A percentile compares a stretch with the other conserved stretches of the same genome.
These are phyloP conservation scores for Suaeda aralocaspica DNA, from an alignment of 148 eudicot species.

Conservation along the genomic window DNA sequence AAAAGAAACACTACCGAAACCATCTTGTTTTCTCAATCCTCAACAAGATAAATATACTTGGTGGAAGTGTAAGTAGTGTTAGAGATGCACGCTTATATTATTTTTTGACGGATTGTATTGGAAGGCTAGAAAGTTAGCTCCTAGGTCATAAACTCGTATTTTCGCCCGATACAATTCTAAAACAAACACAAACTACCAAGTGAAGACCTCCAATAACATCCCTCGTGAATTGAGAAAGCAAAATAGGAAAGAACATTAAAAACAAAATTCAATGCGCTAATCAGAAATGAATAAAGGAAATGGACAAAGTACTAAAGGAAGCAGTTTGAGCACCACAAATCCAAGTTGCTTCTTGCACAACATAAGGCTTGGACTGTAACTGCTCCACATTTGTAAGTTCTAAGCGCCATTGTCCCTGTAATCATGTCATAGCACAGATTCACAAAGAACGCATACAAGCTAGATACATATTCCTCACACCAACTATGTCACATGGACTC, in stretches of 20 bases:
- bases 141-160: background rate
- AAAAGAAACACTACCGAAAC: too few species aligned
- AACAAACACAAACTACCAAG: background rate
- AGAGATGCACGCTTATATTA: background rate
- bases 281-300: slow-evolving; percentile 11
- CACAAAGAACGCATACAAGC: slow-evolving; percentile 7
- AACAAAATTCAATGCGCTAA: background rate
- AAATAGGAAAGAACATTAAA: background rate
- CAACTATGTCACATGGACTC: background rate
- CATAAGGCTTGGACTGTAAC: slow-evolving; percentile 23
- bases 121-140: background rate
- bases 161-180: background rate
- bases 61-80: too few species aligned
- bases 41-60: too few species aligned
- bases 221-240: background rate
- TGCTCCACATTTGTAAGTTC: slow-evolving; percentile 19
- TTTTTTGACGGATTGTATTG: background rate
- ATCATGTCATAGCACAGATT: slow-evolving; percentile 16
- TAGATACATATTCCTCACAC: slow-evolving; percentile 3
- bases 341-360: slow-evolving; percentile 23
- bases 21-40: too few species aligned
- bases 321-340: slow-evolving; percentile 27
- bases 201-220: background rate
- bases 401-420: slow-evolving; percentile 21
- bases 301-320: slow-evolving; percentile 16